Evolutionary conservation across 2,329 filamentous ascomycete species (phyloP), one percentile per base, ranked within the genome.

Genomic region (Pseudogymnoascus sp.): DNA sequence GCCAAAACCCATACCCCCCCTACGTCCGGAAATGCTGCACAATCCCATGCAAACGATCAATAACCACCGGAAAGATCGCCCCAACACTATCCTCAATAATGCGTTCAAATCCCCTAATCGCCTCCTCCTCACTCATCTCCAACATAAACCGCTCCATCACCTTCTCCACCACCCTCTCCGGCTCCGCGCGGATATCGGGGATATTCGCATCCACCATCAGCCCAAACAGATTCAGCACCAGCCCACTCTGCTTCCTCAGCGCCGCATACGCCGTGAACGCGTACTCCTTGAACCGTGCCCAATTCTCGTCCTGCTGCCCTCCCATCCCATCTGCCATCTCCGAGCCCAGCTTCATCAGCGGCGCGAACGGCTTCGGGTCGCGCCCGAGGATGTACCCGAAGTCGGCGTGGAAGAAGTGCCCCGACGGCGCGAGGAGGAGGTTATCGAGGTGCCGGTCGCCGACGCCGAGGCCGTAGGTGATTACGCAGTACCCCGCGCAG

Each of bases 281-380:
- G 75, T 97, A 96, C 70, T 96, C 90, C 73, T 95, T 95, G 77
- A 99, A 99, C 61, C 89, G 85, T 45, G 88, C 81, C 75, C 96
- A 99, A 65, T 96, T 88, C 21, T 90, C 85, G 3, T 89, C 91
- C 35, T 83, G 82, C 6, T 87, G 83, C 11, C 95, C 95, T 41
- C 96, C 96, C 91, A 99, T 97, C 66, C 93, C 95, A 71, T 99
- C 95, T 3, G 97, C 91, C 95, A 99, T 99, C 72, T 99, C 93
- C 69, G 93, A 93, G 72, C 89, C 93, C 7, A 99, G 85, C 75
- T 99, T 99, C 88, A 99, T 96, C 61, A 93, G 87, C 0, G 95
- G 95, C 0, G 95, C 93, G 72, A 99, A 97, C 0, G 95, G 95
- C 72, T 99, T 99, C 0, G 95, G 95, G 69, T 99, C 95, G 41